These are phyloP conservation scores for Lagenaria siceraria DNA, from an alignment of 306 rosid species.

Conservation along the genomic window DNA sequence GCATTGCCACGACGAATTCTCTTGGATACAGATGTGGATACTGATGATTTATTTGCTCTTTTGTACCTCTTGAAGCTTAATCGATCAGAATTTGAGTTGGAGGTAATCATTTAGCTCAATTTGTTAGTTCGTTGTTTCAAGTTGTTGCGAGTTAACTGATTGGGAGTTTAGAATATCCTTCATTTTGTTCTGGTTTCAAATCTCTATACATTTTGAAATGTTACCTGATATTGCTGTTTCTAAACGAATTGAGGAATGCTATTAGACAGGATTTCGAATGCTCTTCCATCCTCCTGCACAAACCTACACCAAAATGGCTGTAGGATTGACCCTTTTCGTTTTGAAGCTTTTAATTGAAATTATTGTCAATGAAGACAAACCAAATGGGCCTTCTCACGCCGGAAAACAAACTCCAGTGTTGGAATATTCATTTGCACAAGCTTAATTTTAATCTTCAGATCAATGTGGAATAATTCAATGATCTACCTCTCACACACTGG, in stretches of 20 bases:
- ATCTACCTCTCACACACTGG: not conserved
- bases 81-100: constrained; percentile 67
- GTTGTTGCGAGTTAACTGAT: not conserved
- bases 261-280: not conserved
- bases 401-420: not conserved
- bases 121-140: not conserved
- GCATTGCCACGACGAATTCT: constrained; percentile 58
- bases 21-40: constrained; percentile 73
- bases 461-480: not conserved
- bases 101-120: constrained; percentile 25
- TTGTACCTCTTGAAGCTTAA: constrained; percentile 83
- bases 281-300: not conserved
- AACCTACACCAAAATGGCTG: not conserved
- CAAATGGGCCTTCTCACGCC: not conserved
- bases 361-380: not conserved
- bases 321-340: not conserved
- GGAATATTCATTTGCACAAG: not conserved
- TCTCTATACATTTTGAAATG: not conserved
- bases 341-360: not conserved
- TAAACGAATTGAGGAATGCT: not conserved
- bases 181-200: not conserved
- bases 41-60: constrained; percentile 75
- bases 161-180: not conserved
- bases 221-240: not conserved
- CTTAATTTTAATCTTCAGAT: not conserved